Evolutionary conservation across 2,329 filamentous ascomycete genomes (phyloP).

Genomic region (Trichoderma sp.): DNA sequence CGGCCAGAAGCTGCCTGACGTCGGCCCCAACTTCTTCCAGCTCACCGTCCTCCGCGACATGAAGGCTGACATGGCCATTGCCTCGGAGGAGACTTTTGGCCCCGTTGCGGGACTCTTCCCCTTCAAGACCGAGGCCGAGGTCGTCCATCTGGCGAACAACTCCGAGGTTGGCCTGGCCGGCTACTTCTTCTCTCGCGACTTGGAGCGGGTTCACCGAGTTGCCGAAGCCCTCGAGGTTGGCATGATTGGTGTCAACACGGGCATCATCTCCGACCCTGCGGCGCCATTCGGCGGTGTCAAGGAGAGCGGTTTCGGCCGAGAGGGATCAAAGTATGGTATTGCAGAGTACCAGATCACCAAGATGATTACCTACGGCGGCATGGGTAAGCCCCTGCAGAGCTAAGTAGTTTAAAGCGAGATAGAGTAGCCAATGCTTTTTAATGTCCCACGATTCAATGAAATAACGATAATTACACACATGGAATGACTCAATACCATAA

Average conservation of each 20-base stretch:
- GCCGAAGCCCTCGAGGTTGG: slow-evolving; percentile 74
- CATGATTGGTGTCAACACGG: slow-evolving; percentile 84
- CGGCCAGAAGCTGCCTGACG: slow-evolving; percentile 68
- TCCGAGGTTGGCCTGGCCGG: slow-evolving; percentile 86
- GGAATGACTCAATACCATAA: neutral
- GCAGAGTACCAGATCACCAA: slow-evolving; percentile 75
- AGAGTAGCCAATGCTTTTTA: neutral
- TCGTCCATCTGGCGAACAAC: slow-evolving; percentile 76
- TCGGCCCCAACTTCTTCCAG: slow-evolving; percentile 84
- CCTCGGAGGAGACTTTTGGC: slow-evolving; percentile 90
- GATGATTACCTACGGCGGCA: slow-evolving; percentile 55
- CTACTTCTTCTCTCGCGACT: slow-evolving; percentile 79
- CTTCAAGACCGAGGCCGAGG: slow-evolving; percentile 86
- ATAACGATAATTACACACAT: neutral
- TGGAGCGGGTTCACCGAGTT: slow-evolving; percentile 58
- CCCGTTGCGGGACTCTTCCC: slow-evolving; percentile 87
- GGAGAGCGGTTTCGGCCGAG: slow-evolving; percentile 75
- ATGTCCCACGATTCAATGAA: neutral
- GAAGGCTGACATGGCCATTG: slow-evolving; percentile 79
- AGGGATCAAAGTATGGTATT: slow-evolving; percentile 74
- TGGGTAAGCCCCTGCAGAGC: slow-evolving; percentile 53
- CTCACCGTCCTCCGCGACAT: slow-evolving; percentile 87
- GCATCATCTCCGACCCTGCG: slow-evolving; percentile 58
- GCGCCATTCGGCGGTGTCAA: slow-evolving; percentile 77
- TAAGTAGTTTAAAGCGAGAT: slow-evolving; percentile 23